phyloP scores from a whole-genome alignment of 1,284 basidiomycete species.

The Moesziomyces globuligerus region DNA sequence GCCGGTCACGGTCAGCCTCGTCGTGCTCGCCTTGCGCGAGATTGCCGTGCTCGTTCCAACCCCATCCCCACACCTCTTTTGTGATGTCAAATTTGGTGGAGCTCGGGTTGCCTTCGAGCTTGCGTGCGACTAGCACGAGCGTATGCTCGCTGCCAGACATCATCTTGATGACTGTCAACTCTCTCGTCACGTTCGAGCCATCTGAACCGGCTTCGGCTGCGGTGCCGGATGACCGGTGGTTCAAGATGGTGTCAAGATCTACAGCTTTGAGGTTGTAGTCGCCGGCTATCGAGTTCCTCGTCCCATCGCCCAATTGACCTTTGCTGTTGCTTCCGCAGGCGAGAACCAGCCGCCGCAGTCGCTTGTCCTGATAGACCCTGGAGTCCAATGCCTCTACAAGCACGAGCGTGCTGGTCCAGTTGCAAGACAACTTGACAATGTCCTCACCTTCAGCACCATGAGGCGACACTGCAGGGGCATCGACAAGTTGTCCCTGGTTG shows the following conservation, averaged over 20 bases:
- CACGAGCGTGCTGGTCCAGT: slow-evolving; percentile 39
- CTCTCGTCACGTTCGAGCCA: neutral
- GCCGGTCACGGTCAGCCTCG: slow-evolving; percentile 28
- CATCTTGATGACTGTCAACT: slow-evolving; percentile 12
- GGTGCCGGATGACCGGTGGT: neutral
- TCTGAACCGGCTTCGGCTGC: neutral
- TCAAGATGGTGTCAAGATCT: slow-evolving; percentile 5
- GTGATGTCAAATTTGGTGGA: neutral
- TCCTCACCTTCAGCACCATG: neutral
- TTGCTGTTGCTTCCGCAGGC: slow-evolving; percentile 35
- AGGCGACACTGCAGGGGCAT: neutral
- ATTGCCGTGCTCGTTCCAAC: slow-evolving; percentile 56
- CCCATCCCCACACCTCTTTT: slow-evolving; percentile 39
- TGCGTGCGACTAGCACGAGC: slow-evolving; percentile 17
- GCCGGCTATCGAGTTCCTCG: neutral
- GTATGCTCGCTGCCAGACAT: slow-evolving; percentile 50
- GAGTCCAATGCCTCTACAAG: slow-evolving; percentile 4
- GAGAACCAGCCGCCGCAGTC: neutral
- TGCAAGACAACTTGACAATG: slow-evolving; percentile 27
- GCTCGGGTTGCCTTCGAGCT: neutral
- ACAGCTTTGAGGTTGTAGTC: slow-evolving; percentile 2
- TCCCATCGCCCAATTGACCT: slow-evolving; percentile 28
- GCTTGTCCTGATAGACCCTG: neutral
- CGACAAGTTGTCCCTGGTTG: slow-evolving; percentile 19
- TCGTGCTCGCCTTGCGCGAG: slow-evolving; percentile 43